Conservation (phyloP, 495 filamentous ascomycete genomes). For the Penicillium taxi region DNA sequence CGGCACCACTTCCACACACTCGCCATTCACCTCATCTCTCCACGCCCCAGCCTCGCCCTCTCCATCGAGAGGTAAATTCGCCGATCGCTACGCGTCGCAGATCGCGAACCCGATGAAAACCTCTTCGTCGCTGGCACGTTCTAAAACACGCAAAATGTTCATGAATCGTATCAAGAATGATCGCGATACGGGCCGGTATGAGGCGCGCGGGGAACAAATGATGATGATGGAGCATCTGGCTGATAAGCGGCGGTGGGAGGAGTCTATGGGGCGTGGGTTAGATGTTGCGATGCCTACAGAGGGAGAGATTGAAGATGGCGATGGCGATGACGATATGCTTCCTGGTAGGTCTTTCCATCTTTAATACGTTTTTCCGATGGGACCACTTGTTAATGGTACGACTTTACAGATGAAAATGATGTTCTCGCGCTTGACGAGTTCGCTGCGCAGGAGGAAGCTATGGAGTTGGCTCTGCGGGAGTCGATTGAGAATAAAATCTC, state of each 20-base stretch:
- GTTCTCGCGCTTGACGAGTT: slow-evolving; percentile 28
- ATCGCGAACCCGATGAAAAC: slow-evolving; percentile 24
- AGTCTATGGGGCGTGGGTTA: slow-evolving; percentile 31
- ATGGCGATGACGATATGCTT: slow-evolving; percentile 23
- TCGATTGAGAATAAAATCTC: slow-evolving; percentile 5
- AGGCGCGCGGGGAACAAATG: slow-evolving; percentile 71
- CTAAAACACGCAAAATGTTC: slow-evolving; percentile 50
- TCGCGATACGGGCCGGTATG: slow-evolving; percentile 60
- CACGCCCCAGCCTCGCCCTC: slow-evolving; percentile 9
- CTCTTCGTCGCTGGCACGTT: slow-evolving; percentile 19
- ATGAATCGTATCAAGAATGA: slow-evolving; percentile 67
- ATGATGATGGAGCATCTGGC: slow-evolving; percentile 36
- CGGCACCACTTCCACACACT: slow-evolving; percentile 3
- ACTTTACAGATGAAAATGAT: slow-evolving; percentile 25
- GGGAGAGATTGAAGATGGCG: slow-evolving; percentile 20
- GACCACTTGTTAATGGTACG: slow-evolving; percentile 1
- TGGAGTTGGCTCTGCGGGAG: slow-evolving; percentile 21
- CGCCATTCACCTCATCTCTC: slow-evolving; percentile 2
- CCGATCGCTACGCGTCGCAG: slow-evolving; percentile 22
- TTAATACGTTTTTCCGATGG: background rate
- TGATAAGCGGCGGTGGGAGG: slow-evolving; percentile 45
- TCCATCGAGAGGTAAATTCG: slow-evolving; percentile 15
- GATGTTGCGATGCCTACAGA: slow-evolving; percentile 18
- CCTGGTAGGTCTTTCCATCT: slow-evolving; percentile 17
- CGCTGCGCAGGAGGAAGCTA: slow-evolving; percentile 23